Conservation (phyloP, 331 rosid species). For the Malus hybrid region DNA sequence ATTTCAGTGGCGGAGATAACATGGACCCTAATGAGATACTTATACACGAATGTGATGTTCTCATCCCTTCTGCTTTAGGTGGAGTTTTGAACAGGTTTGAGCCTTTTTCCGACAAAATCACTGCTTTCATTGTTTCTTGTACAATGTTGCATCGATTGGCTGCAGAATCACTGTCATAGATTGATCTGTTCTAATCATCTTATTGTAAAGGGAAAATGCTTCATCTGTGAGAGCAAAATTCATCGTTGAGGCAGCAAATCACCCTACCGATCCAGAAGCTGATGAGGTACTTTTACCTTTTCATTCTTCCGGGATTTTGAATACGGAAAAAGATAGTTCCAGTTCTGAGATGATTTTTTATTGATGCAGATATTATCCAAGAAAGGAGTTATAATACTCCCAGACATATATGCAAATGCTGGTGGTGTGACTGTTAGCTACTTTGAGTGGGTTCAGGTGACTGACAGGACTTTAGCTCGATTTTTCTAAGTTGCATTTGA, state of each 20-base stretch:
- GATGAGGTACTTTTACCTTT: slow-evolving; percentile 52
- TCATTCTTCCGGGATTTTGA: neutral
- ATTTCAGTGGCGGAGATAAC: slow-evolving; percentile 50
- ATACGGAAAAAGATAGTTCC: neutral
- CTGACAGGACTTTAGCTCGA: too few relatives aligned
- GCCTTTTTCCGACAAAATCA: neutral
- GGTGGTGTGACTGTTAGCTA: slow-evolving; percentile 92
- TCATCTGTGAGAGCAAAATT: slow-evolving; percentile 68
- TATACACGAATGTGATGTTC: slow-evolving; percentile 73
- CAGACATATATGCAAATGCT: slow-evolving; percentile 78
- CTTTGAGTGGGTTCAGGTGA: slow-evolving; percentile 97
- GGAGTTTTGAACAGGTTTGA: slow-evolving; percentile 77
- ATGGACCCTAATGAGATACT: slow-evolving; percentile 68
- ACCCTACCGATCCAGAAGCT: slow-evolving; percentile 91
- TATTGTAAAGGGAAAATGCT: slow-evolving; percentile 66
- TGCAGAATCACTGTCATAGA: neutral
- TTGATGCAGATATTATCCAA: slow-evolving; percentile 62
- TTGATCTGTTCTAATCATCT: neutral
- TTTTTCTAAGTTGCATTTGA: neutral
- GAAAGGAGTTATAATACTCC: slow-evolving; percentile 70
- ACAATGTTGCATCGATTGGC: neutral
- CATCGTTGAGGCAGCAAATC: slow-evolving; percentile 88
- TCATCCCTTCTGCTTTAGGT: slow-evolving; percentile 86
- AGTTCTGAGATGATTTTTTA: neutral
- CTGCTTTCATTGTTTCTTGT: neutral